Conservation (phyloP, 2,329 filamentous ascomycete species). For the Periconia macrospinosa region DNA sequence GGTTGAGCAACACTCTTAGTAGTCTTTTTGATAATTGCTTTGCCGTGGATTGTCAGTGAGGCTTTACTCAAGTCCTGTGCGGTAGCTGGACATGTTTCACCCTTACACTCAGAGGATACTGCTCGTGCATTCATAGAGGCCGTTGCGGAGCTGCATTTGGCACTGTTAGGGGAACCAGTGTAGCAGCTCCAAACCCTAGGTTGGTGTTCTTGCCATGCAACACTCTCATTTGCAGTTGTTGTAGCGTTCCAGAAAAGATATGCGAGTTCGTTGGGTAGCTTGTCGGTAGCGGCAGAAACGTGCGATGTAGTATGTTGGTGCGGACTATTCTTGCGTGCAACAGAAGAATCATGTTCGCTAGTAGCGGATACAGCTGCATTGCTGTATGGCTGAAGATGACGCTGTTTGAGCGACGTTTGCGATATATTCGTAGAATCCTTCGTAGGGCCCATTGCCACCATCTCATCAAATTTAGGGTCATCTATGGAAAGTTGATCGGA, state of each 20-base stretch:
- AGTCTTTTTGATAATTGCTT: not conserved
- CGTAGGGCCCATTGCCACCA: not conserved
- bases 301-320: not conserved
- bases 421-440: not conserved
- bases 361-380: not conserved
- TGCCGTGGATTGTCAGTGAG: not conserved
- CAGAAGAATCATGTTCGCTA: not conserved
- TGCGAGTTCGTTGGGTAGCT: not conserved
- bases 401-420: not conserved
- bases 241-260: conserved; percentile 14
- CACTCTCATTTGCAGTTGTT: not conserved
- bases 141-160: conserved; percentile 28
- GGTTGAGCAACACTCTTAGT: not conserved
- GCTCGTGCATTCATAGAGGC: conserved; percentile 3
- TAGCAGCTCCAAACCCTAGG: conserved; percentile 16
- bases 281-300: conserved; percentile 1
- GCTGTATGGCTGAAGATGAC: not conserved
- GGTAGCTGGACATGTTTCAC: not conserved
- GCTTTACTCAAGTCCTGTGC: not conserved
- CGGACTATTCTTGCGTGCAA: not conserved
- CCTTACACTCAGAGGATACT: not conserved
- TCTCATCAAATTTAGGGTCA: not conserved
- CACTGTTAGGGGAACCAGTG: conserved; percentile 26
- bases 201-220: conserved; percentile 1
- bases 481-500: not conserved